Percentiles rank a stretch among this genome's conserved stretches.
Evolutionary conservation across 2,329 filamentous ascomycete genomes (phyloP).

Genomic region (Zymoseptoria brevis): DNA sequence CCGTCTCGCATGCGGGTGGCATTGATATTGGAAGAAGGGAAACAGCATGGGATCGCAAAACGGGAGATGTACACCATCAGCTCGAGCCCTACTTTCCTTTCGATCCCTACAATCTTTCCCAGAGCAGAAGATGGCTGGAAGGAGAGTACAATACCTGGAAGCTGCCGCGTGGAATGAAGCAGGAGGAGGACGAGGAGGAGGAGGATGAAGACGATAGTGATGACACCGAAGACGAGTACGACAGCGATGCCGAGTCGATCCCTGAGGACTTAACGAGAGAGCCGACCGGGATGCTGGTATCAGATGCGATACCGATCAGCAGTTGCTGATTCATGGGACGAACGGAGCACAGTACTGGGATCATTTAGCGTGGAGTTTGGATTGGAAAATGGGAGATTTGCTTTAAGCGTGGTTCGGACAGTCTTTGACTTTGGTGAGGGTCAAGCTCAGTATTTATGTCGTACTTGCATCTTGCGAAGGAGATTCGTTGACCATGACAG

Average conservation of each 20-base stretch:
- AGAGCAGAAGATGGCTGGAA: constrained; percentile 81
- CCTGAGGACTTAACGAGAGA: constrained; percentile 15
- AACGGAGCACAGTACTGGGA: constrained; percentile 6
- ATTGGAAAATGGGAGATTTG: background rate
- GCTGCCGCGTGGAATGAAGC: constrained; percentile 56
- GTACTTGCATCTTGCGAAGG: background rate
- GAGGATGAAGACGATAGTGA: constrained; percentile 41
- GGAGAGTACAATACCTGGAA: constrained; percentile 77
- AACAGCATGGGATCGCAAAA: constrained; percentile 43
- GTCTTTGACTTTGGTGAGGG: background rate
- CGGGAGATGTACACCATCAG: constrained; percentile 72
- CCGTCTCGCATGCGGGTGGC: constrained; percentile 37
- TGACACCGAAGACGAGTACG: constrained; percentile 32
- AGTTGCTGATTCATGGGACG: constrained; percentile 4
- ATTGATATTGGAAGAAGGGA: constrained; percentile 48
- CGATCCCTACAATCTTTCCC: constrained; percentile 85
- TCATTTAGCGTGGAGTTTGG: constrained; percentile 1
- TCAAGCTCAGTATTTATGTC: background rate
- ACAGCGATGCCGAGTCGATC: constrained; percentile 23
- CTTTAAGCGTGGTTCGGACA: background rate
- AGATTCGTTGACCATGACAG: background rate
- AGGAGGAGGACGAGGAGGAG: constrained; percentile 48
- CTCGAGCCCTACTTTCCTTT: constrained; percentile 96
- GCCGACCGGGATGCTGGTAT: constrained; percentile 1
- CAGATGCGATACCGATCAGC: constrained; percentile 9